phyloP scores from a whole-genome alignment of 805 yeast species.

The Helenozyma baotianmanensis region DNA sequence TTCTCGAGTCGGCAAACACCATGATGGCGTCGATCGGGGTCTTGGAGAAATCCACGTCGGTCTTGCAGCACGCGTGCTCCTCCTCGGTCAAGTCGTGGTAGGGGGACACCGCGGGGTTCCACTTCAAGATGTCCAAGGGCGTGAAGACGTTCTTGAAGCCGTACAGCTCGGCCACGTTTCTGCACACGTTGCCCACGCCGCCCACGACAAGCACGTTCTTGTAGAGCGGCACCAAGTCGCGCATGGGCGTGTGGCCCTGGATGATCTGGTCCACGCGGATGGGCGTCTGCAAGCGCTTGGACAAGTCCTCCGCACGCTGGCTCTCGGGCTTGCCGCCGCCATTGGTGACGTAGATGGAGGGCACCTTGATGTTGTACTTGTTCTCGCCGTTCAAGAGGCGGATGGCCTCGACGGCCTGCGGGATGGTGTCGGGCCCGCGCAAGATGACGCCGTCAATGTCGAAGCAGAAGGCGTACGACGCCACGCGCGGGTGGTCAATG shows the following conservation, averaged over 20 bases:
- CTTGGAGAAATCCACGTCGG: constrained; percentile 61
- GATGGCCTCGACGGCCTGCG: constrained; percentile 73
- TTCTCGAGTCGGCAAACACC: constrained; percentile 88
- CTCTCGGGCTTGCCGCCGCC: constrained; percentile 88
- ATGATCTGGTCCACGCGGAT: constrained; percentile 76
- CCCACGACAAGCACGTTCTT: constrained; percentile 82
- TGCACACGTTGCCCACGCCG: constrained; percentile 80
- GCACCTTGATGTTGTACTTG: constrained; percentile 66
- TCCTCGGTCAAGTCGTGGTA: constrained; percentile 76
- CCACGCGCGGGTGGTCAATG: constrained; percentile 68
- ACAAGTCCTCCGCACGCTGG: constrained; percentile 67
- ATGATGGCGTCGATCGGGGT: constrained; percentile 72
- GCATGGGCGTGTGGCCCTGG: constrained; percentile 94
- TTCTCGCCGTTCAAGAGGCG: constrained; percentile 72
- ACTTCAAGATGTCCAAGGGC: constrained; percentile 75
- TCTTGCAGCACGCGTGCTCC: constrained; percentile 48
- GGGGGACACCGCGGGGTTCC: constrained; percentile 85
- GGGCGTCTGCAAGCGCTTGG: constrained; percentile 52
- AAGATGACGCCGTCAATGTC: constrained; percentile 91
- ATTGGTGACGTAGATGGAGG: constrained; percentile 78
- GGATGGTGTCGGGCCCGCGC: constrained; percentile 79
- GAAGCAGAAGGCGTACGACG: constrained; percentile 84
- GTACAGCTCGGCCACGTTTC: constrained; percentile 76
- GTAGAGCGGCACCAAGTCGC: constrained; percentile 63
- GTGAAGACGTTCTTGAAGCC: constrained; percentile 82